Evolutionary conservation across 2,329 filamentous ascomycete species (phyloP).

Genomic region (Aureobasidium sp.): DNA sequence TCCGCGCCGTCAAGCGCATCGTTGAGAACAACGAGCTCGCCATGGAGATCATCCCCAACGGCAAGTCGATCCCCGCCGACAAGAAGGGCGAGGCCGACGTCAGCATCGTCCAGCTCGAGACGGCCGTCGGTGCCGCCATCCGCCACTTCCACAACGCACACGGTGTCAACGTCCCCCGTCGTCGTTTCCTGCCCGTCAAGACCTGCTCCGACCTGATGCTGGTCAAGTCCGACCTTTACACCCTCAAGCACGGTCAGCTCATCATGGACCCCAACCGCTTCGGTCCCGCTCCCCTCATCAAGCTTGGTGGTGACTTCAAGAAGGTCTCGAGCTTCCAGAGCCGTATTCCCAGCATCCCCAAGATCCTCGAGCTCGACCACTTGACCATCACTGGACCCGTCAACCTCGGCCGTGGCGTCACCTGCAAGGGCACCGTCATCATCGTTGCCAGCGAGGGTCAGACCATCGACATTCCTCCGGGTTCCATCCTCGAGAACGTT

Average conservation of each 20-base stretch:
- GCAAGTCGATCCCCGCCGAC: conserved; percentile 95
- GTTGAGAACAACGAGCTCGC: conserved; percentile 97
- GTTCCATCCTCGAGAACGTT: conserved; percentile 95
- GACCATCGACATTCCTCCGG: conserved; percentile 95
- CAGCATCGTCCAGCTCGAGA: conserved; percentile 96
- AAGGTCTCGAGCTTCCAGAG: conserved; percentile 97
- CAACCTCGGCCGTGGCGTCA: conserved; percentile 91
- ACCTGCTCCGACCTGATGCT: conserved; percentile 99
- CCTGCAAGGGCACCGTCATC: conserved; percentile 96
- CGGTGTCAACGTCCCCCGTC: conserved; percentile 95
- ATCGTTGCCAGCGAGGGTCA: conserved; percentile 96
- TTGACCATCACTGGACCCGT: conserved; percentile 96
- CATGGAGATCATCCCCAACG: conserved; percentile 99
- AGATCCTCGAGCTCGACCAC: conserved; percentile 86
- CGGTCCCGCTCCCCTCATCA: conserved; percentile 93
- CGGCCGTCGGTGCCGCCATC: conserved; percentile 94
- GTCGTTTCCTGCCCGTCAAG: conserved; percentile 98
- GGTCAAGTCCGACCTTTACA: conserved; percentile 99
- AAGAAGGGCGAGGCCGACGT: conserved; percentile 99
- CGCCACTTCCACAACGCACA: conserved; percentile 98
- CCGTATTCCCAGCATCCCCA: conserved; percentile 77
- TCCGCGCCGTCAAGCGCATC: conserved; percentile 94
- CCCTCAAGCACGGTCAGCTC: conserved; percentile 94
- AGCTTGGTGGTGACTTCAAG: conserved; percentile 99
- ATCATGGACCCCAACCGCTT: conserved; percentile 95